Evolutionary conservation across 2,329 filamentous ascomycete species (phyloP).

Genomic region (Phialophora tarda): DNA sequence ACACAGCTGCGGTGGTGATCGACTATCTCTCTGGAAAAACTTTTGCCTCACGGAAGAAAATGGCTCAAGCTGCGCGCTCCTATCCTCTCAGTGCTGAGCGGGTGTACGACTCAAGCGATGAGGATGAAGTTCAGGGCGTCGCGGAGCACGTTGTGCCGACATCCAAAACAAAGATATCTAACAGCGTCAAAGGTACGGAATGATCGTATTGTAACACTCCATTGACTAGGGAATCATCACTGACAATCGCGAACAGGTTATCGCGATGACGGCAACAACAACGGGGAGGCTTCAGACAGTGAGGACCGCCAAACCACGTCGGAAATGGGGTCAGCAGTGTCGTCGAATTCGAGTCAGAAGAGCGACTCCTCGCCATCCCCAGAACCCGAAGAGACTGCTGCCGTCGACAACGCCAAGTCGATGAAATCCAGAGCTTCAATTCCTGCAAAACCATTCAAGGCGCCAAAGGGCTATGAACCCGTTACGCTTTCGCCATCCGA

Average conservation of each 20-base stretch:
- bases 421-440: slow-evolving; percentile 25
- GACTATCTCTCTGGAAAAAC: background rate
- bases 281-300: background rate
- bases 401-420: slow-evolving; percentile 10
- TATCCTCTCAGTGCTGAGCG: slow-evolving; percentile 33
- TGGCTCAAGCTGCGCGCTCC: slow-evolving; percentile 9
- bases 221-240: background rate
- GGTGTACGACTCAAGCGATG: slow-evolving; percentile 35
- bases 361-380: slow-evolving; percentile 16
- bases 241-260: slow-evolving; percentile 1
- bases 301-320: slow-evolving; percentile 12
- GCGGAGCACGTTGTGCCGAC: slow-evolving; percentile 9
- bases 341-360: slow-evolving; percentile 26
- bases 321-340: slow-evolving; percentile 20
- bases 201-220: background rate
- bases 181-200: slow-evolving; percentile 2
- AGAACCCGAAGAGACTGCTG: slow-evolving; percentile 5
- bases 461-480: slow-evolving; percentile 52
- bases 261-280: background rate
- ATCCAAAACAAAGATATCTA: slow-evolving; percentile 10
- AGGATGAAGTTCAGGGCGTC: slow-evolving; percentile 16
- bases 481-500: slow-evolving; percentile 33
- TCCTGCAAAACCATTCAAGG: slow-evolving; percentile 48
- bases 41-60: slow-evolving; percentile 17
- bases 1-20: background rate